Conservation (phyloP, 1,284 basidiomycete species). For the Malassezia japonica region DNA sequence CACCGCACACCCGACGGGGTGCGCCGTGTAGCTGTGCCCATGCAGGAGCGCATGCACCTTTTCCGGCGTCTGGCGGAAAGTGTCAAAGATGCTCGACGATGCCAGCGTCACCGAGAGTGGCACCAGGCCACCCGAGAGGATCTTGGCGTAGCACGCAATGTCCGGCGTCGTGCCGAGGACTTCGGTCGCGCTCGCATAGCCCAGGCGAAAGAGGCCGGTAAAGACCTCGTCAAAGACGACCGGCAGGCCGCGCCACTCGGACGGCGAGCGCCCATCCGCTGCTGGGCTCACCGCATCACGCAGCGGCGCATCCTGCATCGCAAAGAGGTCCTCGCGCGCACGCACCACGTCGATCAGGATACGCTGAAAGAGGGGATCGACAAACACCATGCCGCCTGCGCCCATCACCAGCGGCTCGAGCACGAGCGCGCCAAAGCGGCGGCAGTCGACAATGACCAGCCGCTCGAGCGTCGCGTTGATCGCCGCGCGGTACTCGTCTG, state of each 20-base stretch:
- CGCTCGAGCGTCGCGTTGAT: slow-evolving; percentile 56
- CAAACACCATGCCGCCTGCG: slow-evolving; percentile 93
- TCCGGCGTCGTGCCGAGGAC: slow-evolving; percentile 50
- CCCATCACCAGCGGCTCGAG: slow-evolving; percentile 89
- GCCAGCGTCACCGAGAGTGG: slow-evolving; percentile 72
- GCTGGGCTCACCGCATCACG: background rate
- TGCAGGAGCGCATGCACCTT: slow-evolving; percentile 83
- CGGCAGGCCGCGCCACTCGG: slow-evolving; percentile 64
- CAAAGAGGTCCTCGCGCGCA: slow-evolving; percentile 52
- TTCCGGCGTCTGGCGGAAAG: slow-evolving; percentile 61
- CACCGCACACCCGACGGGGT: slow-evolving; percentile 66
- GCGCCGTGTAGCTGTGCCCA: slow-evolving; percentile 70
- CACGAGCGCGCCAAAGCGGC: slow-evolving; percentile 62
- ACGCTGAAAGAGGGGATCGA: slow-evolving; percentile 91
- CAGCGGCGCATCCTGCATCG: slow-evolving; percentile 33
- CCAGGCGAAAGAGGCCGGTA: slow-evolving; percentile 77
- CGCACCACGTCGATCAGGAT: slow-evolving; percentile 74
- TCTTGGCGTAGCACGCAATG: slow-evolving; percentile 84
- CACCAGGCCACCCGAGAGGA: slow-evolving; percentile 82
- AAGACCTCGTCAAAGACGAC: slow-evolving; percentile 96
- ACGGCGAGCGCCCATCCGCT: slow-evolving; percentile 19
- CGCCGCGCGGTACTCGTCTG: slow-evolving; percentile 58
- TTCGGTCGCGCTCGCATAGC: slow-evolving; percentile 48
- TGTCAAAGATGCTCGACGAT: slow-evolving; percentile 64
- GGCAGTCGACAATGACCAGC: slow-evolving; percentile 49